Evolutionary conservation across 306 rosid genomes (phyloP), one percentile per base, ranked within the genome.

Genomic region (Canavalia ensiformis): DNA sequence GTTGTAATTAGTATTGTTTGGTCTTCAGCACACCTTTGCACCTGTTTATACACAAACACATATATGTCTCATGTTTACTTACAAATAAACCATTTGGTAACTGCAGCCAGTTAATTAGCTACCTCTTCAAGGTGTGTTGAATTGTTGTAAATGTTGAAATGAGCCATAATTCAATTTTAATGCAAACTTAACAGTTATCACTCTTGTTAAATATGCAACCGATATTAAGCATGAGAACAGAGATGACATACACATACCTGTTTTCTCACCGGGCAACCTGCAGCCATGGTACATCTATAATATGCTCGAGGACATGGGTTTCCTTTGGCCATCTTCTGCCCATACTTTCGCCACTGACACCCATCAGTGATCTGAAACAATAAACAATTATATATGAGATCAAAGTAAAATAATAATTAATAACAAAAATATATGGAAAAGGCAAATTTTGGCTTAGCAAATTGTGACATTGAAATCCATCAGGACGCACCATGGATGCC

Each of bases 261-360:
- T 86, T 95, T 95, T 57, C 97, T 88, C 56, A 95, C 99, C 0
- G 97, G 97, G 83, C 99, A 95, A 76, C 97, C 95, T 4, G 84
- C 52, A n/a, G 97, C 98, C 99, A 95, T 95, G 67, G 99, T 91
- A 87, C 99, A 95, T 25, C 99, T 84, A 57, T 93, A 95, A 83
- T 95, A 95, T 70, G 99, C 99, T 72, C 99, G 90, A 57, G 99
- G 99, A 83, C 97, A 93, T 18, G 99, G 99, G 81, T 95, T 95
- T 75, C 98, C 99, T 77, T 95, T 95, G 2, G 99, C 98, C 93
- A 90, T 91, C 58, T 95, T 95, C 83, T 95, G 99, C 37, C 99
- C 99, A 54, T 95, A 95, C 74, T 95, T 95, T 54, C 99, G 64
- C 99, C 99, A 95, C 87, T 95, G 99, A 34, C 99, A 95, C 4